A percentile compares a stretch with the other conserved stretches of the same genome.
phyloP scores from a whole-genome alignment of 352 stramenopile genomes.

The Thalassiosira oceanica region DNA sequence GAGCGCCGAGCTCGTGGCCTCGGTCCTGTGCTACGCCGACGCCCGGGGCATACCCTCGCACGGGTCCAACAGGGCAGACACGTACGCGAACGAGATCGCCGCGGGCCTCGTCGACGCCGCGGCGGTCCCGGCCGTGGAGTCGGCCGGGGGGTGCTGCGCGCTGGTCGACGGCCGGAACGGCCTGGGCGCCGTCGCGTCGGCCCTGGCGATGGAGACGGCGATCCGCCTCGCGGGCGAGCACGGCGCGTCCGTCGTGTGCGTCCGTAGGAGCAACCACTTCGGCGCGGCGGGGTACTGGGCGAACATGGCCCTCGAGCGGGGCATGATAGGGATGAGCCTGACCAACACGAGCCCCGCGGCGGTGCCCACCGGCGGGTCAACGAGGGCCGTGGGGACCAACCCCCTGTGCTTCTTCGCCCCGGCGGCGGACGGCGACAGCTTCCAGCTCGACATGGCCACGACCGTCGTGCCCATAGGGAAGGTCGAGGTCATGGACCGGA shows the following conservation, averaged over 20 bases:
- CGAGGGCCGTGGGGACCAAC: conserved; percentile 5
- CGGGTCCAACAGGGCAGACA: conserved; percentile 8
- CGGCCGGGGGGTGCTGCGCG: conserved; percentile 5
- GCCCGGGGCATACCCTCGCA: conserved; percentile 8
- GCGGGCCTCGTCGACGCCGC: conserved; percentile 12
- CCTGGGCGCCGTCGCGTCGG: conserved; percentile 4
- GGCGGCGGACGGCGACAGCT: conserved; percentile 8
- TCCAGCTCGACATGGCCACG: conserved; percentile 13
- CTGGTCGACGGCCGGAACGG: conserved; percentile 11
- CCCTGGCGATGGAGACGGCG: conserved; percentile 8
- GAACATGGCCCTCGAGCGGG: conserved; percentile 11
- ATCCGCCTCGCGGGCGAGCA: conserved; percentile 5
- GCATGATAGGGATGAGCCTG: conserved; percentile 11
- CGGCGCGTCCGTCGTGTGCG: conserved; percentile 4
- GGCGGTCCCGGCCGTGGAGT: background rate
- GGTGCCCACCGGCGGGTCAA: background rate
- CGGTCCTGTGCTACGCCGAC: conserved; percentile 7
- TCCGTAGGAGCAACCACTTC: conserved; percentile 11
- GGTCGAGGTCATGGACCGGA: conserved; percentile 11
- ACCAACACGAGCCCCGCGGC: conserved; percentile 11
- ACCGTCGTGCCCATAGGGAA: conserved; percentile 12
- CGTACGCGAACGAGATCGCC: conserved; percentile 7
- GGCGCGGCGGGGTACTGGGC: conserved; percentile 11
- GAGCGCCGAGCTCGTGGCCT: conserved; percentile 3
- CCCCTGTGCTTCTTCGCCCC: conserved; percentile 17